These are phyloP conservation scores for Pichia cephalocereana DNA, from an alignment of 805 yeast genomes.

Conservation along the genomic window DNA sequence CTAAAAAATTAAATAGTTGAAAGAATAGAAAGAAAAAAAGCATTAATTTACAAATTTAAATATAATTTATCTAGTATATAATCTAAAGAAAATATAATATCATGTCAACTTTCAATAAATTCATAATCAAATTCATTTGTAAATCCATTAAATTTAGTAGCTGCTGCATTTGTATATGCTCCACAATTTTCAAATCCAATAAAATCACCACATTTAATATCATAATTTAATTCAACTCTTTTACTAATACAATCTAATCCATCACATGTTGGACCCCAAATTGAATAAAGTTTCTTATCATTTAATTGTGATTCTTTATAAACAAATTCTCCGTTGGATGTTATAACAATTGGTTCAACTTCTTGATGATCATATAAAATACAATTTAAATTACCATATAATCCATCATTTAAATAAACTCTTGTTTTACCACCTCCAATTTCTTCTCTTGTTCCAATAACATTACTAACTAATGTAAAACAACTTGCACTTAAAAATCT, in stretches of 20 bases:
- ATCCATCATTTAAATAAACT: constrained; percentile 90
- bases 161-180: constrained; percentile 87
- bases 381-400: constrained; percentile 92
- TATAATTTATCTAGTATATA: background rate
- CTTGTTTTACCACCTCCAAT: constrained; percentile 36
- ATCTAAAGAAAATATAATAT: constrained; percentile 29
- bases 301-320: constrained; percentile 3
- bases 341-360: constrained; percentile 61
- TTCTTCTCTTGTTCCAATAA: constrained; percentile 67
- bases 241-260: constrained; percentile 78
- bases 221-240: constrained; percentile 42
- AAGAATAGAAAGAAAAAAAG: background rate
- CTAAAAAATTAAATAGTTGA: background rate
- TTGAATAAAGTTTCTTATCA: constrained; percentile 36
- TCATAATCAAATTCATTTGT: constrained; percentile 47
- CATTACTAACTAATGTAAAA: constrained; percentile 73
- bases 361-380: constrained; percentile 85
- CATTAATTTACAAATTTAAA: background rate
- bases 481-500: constrained; percentile 80
- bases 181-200: constrained; percentile 74
- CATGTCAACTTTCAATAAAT: constrained; percentile 17
- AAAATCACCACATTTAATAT: constrained; percentile 86
- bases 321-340: constrained; percentile 35
- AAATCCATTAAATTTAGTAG: constrained; percentile 92
- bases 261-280: constrained; percentile 99